Percentiles rank a stretch among this genome's conserved stretches.
Evolutionary conservation across 352 stramenopile species (phyloP).

Genomic region (Pseudoperonospora humuli): DNA sequence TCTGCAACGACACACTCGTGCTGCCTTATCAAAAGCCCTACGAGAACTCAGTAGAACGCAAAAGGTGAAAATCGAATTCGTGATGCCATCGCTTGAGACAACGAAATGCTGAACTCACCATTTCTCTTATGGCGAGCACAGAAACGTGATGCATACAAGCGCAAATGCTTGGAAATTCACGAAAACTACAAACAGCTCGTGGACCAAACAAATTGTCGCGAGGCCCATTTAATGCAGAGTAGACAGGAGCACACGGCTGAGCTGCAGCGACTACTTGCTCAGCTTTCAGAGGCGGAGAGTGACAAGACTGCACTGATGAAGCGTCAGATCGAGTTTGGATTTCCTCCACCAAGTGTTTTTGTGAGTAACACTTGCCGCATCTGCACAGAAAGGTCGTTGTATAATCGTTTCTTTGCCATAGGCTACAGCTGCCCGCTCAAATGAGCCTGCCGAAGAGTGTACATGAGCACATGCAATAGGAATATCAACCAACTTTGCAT

Average conservation of each 20-base stretch:
- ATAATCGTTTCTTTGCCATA: too few relatives aligned
- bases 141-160: slow-evolving; percentile 79
- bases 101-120: background rate
- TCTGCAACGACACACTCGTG: slow-evolving; percentile 49
- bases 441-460: background rate
- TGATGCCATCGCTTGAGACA: background rate
- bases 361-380: too few relatives aligned
- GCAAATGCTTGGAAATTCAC: slow-evolving; percentile 75
- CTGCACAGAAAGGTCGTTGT: too few relatives aligned
- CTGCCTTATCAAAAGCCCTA: too few relatives aligned
- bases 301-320: slow-evolving; percentile 64
- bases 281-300: slow-evolving; percentile 55
- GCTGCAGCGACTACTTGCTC: slow-evolving; percentile 55
- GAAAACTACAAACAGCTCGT: slow-evolving; percentile 55
- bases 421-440: slow-evolving; percentile 1
- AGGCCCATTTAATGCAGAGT: too few relatives aligned
- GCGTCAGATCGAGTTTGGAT: slow-evolving; percentile 35
- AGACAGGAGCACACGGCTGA: slow-evolving; percentile 49
- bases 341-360: slow-evolving; percentile 10
- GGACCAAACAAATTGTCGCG: too few relatives aligned
- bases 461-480: background rate
- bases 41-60: slow-evolving; percentile 54
- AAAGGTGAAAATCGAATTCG: slow-evolving; percentile 33
- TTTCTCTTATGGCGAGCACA: slow-evolving; percentile 8
- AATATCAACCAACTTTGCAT: slow-evolving; percentile 5